phyloP scores from a whole-genome alignment of 2,329 filamentous ascomycete species.

The Eutypella sp. region DNA sequence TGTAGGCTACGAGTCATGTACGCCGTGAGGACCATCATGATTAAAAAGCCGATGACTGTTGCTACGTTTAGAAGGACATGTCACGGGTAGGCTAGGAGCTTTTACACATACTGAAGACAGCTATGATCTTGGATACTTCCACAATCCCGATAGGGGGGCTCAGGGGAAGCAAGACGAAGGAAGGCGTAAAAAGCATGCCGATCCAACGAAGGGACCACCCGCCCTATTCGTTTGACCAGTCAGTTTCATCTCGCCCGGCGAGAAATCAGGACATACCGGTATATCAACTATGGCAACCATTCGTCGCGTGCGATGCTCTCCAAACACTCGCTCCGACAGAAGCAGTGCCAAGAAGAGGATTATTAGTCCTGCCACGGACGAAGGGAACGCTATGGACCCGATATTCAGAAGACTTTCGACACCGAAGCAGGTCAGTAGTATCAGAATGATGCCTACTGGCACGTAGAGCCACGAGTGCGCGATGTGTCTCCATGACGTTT shows the following conservation, averaged over 20 bases:
- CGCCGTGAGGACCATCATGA: constrained; percentile 47
- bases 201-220: constrained; percentile 56
- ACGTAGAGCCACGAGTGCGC: constrained; percentile 45
- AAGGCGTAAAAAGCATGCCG: constrained; percentile 53
- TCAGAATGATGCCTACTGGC: constrained; percentile 37
- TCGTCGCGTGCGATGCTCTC: constrained; percentile 41
- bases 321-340: constrained; percentile 40
- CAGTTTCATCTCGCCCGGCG: constrained; percentile 1
- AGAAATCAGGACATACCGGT: constrained; percentile 34
- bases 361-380: constrained; percentile 55
- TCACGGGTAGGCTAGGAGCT: background rate
- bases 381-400: constrained; percentile 50
- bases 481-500: constrained; percentile 17
- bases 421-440: constrained; percentile 39
- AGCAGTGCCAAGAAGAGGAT: constrained; percentile 48
- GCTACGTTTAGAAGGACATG: background rate
- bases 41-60: constrained; percentile 49
- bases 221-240: constrained; percentile 33
- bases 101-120: constrained; percentile 48
- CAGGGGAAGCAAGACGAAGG: constrained; percentile 54
- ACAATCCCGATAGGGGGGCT: constrained; percentile 47
- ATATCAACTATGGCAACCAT: constrained; percentile 48
- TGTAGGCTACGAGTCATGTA: constrained; percentile 52
- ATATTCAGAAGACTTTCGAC: constrained; percentile 39
- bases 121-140: constrained; percentile 56